A percentile compares a stretch with the other conserved stretches of the same genome.
phyloP scores from a whole-genome alignment of 371 early-diverging fungal species.

The Mucor piriformis region DNA sequence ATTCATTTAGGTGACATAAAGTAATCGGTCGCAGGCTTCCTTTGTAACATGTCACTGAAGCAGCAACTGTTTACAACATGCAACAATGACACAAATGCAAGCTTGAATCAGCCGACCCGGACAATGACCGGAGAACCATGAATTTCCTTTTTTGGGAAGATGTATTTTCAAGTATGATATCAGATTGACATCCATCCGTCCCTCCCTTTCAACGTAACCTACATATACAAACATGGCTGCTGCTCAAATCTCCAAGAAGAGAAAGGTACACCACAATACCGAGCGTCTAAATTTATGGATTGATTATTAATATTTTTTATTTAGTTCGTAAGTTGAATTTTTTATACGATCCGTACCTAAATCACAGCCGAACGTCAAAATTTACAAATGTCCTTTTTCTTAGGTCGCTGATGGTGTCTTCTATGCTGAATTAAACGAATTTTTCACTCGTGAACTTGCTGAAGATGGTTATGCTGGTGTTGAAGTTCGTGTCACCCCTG shows the following conservation, averaged over 20 bases:
- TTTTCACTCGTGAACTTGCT: slow-evolving; percentile 93
- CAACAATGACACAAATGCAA: background rate
- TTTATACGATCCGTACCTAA: background rate
- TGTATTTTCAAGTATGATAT: background rate
- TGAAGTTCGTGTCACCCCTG: slow-evolving; percentile 98
- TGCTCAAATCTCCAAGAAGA: slow-evolving; percentile 31
- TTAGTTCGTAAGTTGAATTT: slow-evolving; percentile 16
- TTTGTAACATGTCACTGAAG: too few relatives aligned
- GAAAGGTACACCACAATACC: slow-evolving; percentile 17
- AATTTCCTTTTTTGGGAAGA: slow-evolving; percentile 7
- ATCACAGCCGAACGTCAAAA: background rate
- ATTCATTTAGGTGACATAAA: too few relatives aligned
- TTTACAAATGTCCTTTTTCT: background rate
- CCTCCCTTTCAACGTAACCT: slow-evolving; percentile 15
- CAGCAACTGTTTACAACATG: too few relatives aligned
- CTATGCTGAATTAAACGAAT: slow-evolving; percentile 99
- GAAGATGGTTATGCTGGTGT: slow-evolving; percentile 96
- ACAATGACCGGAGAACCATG: background rate
- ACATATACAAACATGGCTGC: slow-evolving; percentile 21
- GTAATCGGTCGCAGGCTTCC: too few relatives aligned
- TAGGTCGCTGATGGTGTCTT: slow-evolving; percentile 98
- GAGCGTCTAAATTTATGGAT: slow-evolving; percentile 1
- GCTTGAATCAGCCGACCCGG: slow-evolving; percentile 1
- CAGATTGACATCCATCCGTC: slow-evolving; percentile 9
- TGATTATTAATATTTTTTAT: background rate